Conservation (phyloP, 208 protist species). For the Leishmania turanica region DNA sequence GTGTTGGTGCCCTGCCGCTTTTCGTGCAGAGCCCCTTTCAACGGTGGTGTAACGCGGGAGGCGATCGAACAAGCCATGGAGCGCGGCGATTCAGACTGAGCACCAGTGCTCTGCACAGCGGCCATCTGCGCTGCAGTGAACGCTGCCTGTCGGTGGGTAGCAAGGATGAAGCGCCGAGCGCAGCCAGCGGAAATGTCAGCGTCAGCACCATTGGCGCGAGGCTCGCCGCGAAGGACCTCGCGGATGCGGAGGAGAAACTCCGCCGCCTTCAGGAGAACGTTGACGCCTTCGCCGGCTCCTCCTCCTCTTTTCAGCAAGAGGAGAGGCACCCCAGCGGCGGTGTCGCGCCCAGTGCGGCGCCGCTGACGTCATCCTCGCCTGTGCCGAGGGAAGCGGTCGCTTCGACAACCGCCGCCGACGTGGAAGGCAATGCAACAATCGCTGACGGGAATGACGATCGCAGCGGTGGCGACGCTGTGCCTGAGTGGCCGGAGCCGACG, state of each 20-base stretch:
- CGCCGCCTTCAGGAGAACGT: conserved; percentile 12
- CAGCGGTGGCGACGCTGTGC: conserved; percentile 1
- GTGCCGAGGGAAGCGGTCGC: not conserved
- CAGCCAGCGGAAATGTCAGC: not conserved
- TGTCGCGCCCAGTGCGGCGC: not conserved
- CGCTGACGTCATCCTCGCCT: conserved; percentile 6
- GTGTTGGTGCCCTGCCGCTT: not conserved
- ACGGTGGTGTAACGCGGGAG: not conserved
- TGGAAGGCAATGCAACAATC: not conserved
- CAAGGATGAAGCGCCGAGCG: not conserved
- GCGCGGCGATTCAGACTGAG: not conserved
- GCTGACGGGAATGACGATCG: not conserved
- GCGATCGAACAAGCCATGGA: not conserved
- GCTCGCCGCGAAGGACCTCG: conserved; percentile 2
- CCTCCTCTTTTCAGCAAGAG: not conserved
- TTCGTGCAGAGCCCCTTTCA: not conserved
- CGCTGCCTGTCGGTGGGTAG: not conserved
- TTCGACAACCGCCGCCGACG: not conserved
- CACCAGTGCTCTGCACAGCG: not conserved
- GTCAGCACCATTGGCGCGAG: not conserved
- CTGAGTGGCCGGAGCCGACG: conserved; percentile 66
- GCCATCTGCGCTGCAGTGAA: not conserved
- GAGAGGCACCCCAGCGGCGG: not conserved
- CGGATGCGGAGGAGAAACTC: conserved; percentile 13
- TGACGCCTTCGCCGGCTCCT: not conserved